Conservation (phyloP, 108 stramenopile species). For the Conticribra guillardii region DNA sequence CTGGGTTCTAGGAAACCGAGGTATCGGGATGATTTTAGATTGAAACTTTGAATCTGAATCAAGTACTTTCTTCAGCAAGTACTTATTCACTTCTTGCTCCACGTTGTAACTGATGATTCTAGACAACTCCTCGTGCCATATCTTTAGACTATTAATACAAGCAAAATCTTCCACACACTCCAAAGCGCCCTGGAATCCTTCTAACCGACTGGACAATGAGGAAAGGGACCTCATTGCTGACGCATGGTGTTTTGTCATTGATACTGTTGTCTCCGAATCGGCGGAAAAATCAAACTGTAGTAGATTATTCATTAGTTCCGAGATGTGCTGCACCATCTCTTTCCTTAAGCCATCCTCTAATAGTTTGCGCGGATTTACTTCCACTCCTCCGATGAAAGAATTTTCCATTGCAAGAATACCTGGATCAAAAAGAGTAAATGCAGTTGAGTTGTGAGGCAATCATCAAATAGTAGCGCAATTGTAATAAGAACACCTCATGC, state of each 20-base stretch:
- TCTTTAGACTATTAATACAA: constrained; percentile 57
- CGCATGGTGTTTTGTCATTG: constrained; percentile 29
- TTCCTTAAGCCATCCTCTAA: constrained; percentile 66
- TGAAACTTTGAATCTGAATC: constrained; percentile 55
- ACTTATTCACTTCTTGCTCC: constrained; percentile 68
- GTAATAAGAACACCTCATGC: not conserved
- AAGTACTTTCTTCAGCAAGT: constrained; percentile 58
- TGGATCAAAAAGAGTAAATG: no score
- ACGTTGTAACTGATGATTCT: constrained; percentile 60
- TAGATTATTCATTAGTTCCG: constrained; percentile 43
- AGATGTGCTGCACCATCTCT: constrained; percentile 60
- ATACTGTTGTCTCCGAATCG: constrained; percentile 42
- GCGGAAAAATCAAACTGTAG: constrained; percentile 54
- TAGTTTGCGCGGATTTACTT: constrained; percentile 62
- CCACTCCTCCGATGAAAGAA: constrained; percentile 61
- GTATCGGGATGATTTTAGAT: constrained; percentile 54
- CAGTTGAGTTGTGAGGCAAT: not conserved
- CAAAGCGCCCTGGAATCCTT: constrained; percentile 49
- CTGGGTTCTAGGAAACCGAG: constrained; percentile 42
- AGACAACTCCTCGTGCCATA: constrained; percentile 65
- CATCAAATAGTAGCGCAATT: not conserved
- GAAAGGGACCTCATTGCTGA: constrained; percentile 42
- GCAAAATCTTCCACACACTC: constrained; percentile 74
- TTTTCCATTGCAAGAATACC: constrained; percentile 70
- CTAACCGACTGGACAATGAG: constrained; percentile 37